A percentile compares a stretch with the other conserved stretches of the same genome.
These are phyloP conservation scores for Yamadazyma olivae DNA, from an alignment of 805 yeast genomes.

Conservation along the genomic window DNA sequence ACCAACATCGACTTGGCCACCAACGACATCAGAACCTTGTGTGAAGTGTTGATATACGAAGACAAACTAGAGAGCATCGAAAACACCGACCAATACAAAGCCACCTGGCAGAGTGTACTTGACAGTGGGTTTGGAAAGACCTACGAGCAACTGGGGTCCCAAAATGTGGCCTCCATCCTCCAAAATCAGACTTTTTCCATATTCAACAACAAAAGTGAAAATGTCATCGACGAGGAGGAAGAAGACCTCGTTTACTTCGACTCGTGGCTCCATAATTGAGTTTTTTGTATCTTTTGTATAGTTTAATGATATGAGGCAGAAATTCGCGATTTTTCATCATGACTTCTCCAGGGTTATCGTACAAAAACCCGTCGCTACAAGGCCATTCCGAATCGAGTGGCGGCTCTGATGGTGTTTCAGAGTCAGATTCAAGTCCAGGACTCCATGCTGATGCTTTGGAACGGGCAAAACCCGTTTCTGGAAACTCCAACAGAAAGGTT, in stretches of 20 bases:
- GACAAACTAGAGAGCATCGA: conserved; percentile 70
- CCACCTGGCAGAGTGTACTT: conserved; percentile 78
- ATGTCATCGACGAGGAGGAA: conserved; percentile 16
- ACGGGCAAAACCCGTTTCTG: background rate
- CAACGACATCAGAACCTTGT: conserved; percentile 72
- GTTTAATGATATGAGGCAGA: too few relatives aligned
- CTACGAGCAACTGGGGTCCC: conserved; percentile 4
- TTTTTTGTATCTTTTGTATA: too few relatives aligned
- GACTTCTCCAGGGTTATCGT: conserved; percentile 23
- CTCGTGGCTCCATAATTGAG: conserved; percentile 12
- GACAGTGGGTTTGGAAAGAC: conserved; percentile 57
- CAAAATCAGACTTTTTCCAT: conserved; percentile 11
- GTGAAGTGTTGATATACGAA: conserved; percentile 86
- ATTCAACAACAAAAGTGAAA: conserved; percentile 12
- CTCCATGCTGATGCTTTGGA: background rate
- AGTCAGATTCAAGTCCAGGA: conserved; percentile 2
- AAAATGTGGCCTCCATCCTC: conserved; percentile 1
- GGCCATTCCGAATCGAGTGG: conserved; percentile 1
- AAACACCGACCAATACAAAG: conserved; percentile 62
- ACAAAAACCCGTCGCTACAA: conserved; percentile 27
- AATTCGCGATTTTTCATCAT: conserved; percentile 3
- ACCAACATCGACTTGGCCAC: conserved; percentile 77
- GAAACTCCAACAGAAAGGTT: conserved; percentile 21
- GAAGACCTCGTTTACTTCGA: conserved; percentile 14
- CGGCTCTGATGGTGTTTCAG: background rate